These are phyloP conservation scores for Plasmodium inui DNA, from an alignment of 169 alveolate genomes.

Conservation along the genomic window DNA sequence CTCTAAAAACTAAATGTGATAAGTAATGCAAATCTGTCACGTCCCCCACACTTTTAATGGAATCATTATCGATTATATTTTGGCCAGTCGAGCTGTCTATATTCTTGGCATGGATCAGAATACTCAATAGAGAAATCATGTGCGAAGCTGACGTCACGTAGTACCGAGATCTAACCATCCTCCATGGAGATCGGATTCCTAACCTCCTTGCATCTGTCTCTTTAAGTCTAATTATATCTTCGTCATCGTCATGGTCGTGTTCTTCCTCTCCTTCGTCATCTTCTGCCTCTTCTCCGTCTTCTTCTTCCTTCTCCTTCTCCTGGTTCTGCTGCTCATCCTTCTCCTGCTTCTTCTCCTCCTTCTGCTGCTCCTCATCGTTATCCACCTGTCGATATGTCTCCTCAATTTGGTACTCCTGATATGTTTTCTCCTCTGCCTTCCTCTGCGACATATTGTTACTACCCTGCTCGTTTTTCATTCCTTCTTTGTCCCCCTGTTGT, in stretches of 20 bases:
- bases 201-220: conserved; percentile 88
- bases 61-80: conserved; percentile 77
- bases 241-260: conserved; percentile 76
- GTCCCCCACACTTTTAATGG: conserved; percentile 72
- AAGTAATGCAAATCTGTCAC: conserved; percentile 87
- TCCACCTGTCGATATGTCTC: background rate
- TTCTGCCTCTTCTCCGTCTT: background rate
- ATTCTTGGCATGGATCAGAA: conserved; percentile 80
- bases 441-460: background rate
- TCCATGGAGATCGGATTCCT: conserved; percentile 90
- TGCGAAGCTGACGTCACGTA: conserved; percentile 93
- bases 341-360: background rate
- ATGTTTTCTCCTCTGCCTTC: background rate
- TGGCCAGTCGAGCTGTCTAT: conserved; percentile 78
- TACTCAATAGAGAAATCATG: conserved; percentile 85
- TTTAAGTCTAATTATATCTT: conserved; percentile 84
- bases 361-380: background rate
- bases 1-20: conserved; percentile 88
- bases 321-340: background rate
- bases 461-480: background rate
- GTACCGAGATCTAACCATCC: conserved; percentile 91
- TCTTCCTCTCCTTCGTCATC: conserved; percentile 55
- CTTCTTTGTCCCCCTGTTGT: background rate
- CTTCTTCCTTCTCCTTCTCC: background rate
- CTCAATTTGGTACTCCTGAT: background rate